Conservation (phyloP, 1,139 yeast species). For the Diutina ranongensis region DNA sequence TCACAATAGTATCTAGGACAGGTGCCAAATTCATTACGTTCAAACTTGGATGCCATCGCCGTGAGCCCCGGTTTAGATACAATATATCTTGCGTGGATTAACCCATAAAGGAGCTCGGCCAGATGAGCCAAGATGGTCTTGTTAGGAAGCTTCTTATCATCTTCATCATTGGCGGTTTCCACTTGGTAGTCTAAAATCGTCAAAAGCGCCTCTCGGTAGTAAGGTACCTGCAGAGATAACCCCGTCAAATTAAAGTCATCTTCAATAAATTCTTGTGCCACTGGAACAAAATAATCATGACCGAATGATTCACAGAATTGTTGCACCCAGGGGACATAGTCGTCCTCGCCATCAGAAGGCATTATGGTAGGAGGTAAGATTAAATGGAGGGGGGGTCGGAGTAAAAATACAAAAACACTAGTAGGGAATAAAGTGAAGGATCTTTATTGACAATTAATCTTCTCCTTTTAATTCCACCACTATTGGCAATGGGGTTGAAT, state of each 20-base stretch:
- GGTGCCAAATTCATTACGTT: constrained; percentile 76
- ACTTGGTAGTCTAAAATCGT: constrained; percentile 70
- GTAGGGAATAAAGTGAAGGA: not conserved
- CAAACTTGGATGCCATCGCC: constrained; percentile 93
- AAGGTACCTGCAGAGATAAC: constrained; percentile 73
- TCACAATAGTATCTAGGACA: constrained; percentile 90
- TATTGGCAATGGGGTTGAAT: not conserved
- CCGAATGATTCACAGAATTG: constrained; percentile 82
- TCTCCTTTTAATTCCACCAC: too few relatives aligned
- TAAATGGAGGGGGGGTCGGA: not conserved
- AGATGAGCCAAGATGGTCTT: constrained; percentile 74
- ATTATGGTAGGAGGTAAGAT: constrained; percentile 11
- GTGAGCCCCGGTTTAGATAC: constrained; percentile 84
- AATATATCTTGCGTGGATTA: constrained; percentile 88
- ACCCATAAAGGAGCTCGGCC: constrained; percentile 85
- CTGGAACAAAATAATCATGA: constrained; percentile 89
- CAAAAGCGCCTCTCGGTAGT: constrained; percentile 85
- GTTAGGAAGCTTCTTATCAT: constrained; percentile 41
- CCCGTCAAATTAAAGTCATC: constrained; percentile 96
- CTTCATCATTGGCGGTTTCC: constrained; percentile 53
- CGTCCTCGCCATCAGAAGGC: constrained; percentile 43
- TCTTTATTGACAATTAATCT: too few relatives aligned
- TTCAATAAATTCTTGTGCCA: constrained; percentile 84
- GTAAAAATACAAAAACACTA: not conserved
- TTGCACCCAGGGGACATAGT: constrained; percentile 78